Percentiles rank a stretch among this genome's conserved stretches.
phyloP scores from a whole-genome alignment of 2,329 filamentous ascomycete genomes.

The Zasmidium cellare region DNA sequence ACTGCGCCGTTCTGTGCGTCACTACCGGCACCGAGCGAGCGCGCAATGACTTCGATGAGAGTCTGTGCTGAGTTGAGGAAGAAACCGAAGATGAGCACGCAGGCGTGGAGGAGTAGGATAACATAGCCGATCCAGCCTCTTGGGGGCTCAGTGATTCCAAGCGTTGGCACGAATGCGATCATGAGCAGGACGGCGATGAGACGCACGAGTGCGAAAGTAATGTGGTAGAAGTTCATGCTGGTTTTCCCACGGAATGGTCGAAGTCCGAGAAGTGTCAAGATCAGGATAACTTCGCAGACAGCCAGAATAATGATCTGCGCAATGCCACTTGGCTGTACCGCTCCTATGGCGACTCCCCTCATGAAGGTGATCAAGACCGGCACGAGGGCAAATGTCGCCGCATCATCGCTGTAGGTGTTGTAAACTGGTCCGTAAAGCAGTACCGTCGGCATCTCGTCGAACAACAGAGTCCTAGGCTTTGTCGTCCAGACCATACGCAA shows the following conservation, averaged over 20 bases:
- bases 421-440: slow-evolving; percentile 90
- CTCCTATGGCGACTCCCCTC: slow-evolving; percentile 86
- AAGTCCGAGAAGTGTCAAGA: slow-evolving; percentile 85
- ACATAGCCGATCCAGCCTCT: slow-evolving; percentile 96
- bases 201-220: slow-evolving; percentile 75
- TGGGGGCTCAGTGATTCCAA: slow-evolving; percentile 73
- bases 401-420: slow-evolving; percentile 95
- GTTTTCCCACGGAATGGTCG: slow-evolving; percentile 86
- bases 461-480: slow-evolving; percentile 80
- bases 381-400: slow-evolving; percentile 84
- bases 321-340: slow-evolving; percentile 87
- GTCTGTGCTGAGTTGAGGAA: slow-evolving; percentile 90
- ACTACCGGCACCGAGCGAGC: slow-evolving; percentile 78
- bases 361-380: slow-evolving; percentile 82
- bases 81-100: slow-evolving; percentile 86
- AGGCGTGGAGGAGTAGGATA: slow-evolving; percentile 81
- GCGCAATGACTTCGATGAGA: slow-evolving; percentile 80
- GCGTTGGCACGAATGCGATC: slow-evolving; percentile 74
- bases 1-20: slow-evolving; percentile 53
- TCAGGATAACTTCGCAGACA: slow-evolving; percentile 88
- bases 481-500: slow-evolving; percentile 78
- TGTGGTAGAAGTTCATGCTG: slow-evolving; percentile 96
- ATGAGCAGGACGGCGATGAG: slow-evolving; percentile 62
- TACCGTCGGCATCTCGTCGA: slow-evolving; percentile 88
- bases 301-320: slow-evolving; percentile 89